Conservation (phyloP, 2,329 filamentous ascomycete species). For the Penicillium capsulatum region DNA sequence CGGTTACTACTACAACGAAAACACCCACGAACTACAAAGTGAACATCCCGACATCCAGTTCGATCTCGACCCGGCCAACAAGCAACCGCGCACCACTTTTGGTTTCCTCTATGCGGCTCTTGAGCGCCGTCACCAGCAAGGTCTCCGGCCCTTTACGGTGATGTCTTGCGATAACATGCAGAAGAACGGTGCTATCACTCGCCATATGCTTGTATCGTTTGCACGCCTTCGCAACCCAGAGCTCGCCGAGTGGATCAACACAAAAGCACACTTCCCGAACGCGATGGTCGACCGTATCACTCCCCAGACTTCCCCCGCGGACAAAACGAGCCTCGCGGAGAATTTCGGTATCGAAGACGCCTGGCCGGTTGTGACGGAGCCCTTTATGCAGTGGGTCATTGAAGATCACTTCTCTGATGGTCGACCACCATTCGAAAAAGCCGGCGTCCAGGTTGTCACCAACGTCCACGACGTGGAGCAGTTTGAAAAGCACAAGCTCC, state of each 20-base stretch:
- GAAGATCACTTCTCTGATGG: conserved; percentile 52
- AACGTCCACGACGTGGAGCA: conserved; percentile 52
- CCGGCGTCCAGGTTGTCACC: conserved; percentile 51
- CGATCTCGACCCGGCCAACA: conserved; percentile 45
- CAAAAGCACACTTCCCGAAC: conserved; percentile 52
- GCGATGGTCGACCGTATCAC: conserved; percentile 56
- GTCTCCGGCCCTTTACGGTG: conserved; percentile 52
- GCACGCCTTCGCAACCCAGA: conserved; percentile 47
- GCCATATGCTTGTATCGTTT: conserved; percentile 51
- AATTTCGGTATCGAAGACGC: conserved; percentile 48
- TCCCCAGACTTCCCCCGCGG: conserved; percentile 46
- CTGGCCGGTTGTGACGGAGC: conserved; percentile 55
- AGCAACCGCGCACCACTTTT: conserved; percentile 48
- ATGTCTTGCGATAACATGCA: conserved; percentile 57
- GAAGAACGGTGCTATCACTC: conserved; percentile 54
- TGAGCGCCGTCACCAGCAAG: conserved; percentile 43
- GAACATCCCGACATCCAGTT: conserved; percentile 50
- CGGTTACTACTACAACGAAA: conserved; percentile 57
- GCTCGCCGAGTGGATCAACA: conserved; percentile 49
- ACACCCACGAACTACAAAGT: conserved; percentile 51
- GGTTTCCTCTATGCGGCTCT: conserved; percentile 53
- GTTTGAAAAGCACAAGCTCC: conserved; percentile 56
- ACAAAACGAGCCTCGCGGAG: conserved; percentile 45
- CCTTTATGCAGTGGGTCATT: conserved; percentile 55
- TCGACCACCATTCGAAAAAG: conserved; percentile 51